These are phyloP conservation scores for Pseudogymnoascus sp. DNA, from an alignment of 2,329 filamentous ascomycete genomes.

Conservation along the genomic window DNA sequence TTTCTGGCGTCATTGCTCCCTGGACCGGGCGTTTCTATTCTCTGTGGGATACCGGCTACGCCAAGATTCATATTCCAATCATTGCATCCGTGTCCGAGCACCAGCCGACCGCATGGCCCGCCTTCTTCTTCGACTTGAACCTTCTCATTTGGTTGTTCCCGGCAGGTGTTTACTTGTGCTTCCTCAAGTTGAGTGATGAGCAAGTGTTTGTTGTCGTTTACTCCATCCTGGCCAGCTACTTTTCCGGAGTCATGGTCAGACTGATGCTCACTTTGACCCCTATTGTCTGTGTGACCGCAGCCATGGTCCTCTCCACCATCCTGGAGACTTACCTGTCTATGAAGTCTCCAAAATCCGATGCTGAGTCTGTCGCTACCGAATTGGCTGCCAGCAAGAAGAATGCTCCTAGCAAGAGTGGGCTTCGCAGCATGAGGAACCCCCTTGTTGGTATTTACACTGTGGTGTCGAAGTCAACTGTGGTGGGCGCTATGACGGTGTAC, in stretches of 20 bases:
- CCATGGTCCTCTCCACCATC: conserved; percentile 78
- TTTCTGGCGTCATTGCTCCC: conserved; percentile 85
- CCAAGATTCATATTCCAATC: conserved; percentile 98
- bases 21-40: conserved; percentile 99
- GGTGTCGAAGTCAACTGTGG: conserved; percentile 72
- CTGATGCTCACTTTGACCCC: conserved; percentile 96
- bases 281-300: conserved; percentile 89
- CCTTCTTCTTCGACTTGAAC: conserved; percentile 98
- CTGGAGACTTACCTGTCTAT: conserved; percentile 75
- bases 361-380: conserved; percentile 36
- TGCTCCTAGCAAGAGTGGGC: conserved; percentile 42
- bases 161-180: conserved; percentile 96
- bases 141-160: conserved; percentile 99
- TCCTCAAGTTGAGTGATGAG: conserved; percentile 87
- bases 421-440: conserved; percentile 65
- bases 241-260: conserved; percentile 98
- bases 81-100: conserved; percentile 99
- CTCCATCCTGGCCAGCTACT: conserved; percentile 93
- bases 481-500: conserved; percentile 66
- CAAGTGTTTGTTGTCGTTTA: conserved; percentile 98
- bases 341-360: conserved; percentile 51
- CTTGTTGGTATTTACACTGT: conserved; percentile 75
- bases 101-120: conserved; percentile 96
- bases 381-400: conserved; percentile 42
- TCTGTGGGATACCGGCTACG: conserved; percentile 96